A percentile compares a stretch with the other conserved stretches of the same genome.
Evolutionary conservation across 2,329 filamentous ascomycete species (phyloP).

Genomic region (Alternaria conjuncta): DNA sequence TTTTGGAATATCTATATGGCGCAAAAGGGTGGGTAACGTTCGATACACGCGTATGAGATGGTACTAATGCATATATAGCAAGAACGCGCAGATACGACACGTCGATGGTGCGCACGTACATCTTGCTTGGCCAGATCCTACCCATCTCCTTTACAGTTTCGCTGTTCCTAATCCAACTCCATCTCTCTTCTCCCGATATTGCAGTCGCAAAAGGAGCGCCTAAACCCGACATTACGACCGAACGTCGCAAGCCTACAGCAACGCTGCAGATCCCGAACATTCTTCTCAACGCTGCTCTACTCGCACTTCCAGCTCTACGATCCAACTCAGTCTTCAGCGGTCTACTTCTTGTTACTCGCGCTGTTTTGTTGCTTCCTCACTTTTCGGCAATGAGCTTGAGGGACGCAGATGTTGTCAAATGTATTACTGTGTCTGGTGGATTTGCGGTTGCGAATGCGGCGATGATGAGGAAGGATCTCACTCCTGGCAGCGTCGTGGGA

Average conservation of each 20-base stretch:
- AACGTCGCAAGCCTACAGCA: constrained; percentile 17
- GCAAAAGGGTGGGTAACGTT: constrained; percentile 24
- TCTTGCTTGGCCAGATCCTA: constrained; percentile 38
- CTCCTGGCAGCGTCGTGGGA: constrained; percentile 5
- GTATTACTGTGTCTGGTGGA: constrained; percentile 30
- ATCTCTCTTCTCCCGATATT: constrained; percentile 27
- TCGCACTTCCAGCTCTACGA: constrained; percentile 27
- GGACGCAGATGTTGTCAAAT: constrained; percentile 24
- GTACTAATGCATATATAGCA: constrained; percentile 16
- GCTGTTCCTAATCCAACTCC: constrained; percentile 37
- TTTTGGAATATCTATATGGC: constrained; percentile 41
- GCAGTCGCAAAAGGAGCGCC: background rate
- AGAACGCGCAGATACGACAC: constrained; percentile 15
- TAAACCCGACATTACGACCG: background rate
- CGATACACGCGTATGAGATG: background rate
- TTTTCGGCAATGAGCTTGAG: constrained; percentile 21
- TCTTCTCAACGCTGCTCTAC: constrained; percentile 31
- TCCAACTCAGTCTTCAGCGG: constrained; percentile 24
- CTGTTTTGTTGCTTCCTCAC: constrained; percentile 33
- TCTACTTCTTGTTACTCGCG: constrained; percentile 25
- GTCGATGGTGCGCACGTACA: constrained; percentile 26
- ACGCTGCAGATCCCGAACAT: constrained; percentile 34
- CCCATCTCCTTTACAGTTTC: constrained; percentile 35
- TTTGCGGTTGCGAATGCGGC: constrained; percentile 32
- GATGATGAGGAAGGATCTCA: constrained; percentile 24